Evolutionary conservation across 2,329 filamentous ascomycete species (phyloP).

Genomic region (Nemania bipapillata): DNA sequence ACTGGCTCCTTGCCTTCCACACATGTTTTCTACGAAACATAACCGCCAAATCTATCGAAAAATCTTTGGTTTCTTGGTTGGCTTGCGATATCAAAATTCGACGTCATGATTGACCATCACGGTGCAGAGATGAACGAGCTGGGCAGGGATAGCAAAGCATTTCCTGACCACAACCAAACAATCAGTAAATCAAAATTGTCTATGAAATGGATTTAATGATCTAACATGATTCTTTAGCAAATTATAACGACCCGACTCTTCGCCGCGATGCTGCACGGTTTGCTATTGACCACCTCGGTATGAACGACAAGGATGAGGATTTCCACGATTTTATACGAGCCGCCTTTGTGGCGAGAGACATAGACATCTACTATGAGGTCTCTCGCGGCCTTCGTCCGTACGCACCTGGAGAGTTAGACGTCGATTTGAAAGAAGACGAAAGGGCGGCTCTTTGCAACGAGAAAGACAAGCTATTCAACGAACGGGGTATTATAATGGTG

Average conservation of each 20-base stretch:
- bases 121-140: slow-evolving; percentile 13
- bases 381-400: neutral
- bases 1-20: neutral
- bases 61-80: too few species aligned
- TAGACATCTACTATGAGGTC: slow-evolving; percentile 20
- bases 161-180: neutral
- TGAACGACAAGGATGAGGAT: neutral
- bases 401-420: slow-evolving; percentile 10
- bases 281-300: neutral
- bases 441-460: slow-evolving; percentile 13
- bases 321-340: slow-evolving; percentile 10
- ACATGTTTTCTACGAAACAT: neutral
- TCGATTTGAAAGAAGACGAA: slow-evolving; percentile 15
- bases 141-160: neutral
- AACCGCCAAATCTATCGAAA: neutral
- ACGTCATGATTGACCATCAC: neutral
- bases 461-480: slow-evolving; percentile 20
- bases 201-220: neutral
- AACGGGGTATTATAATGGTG: slow-evolving; percentile 15
- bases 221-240: slow-evolving; percentile 4
- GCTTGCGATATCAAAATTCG: neutral
- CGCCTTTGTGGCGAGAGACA: slow-evolving; percentile 19
- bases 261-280: slow-evolving; percentile 13
- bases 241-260: slow-evolving; percentile 13
- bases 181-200: neutral